Percentiles rank a stretch among this genome's conserved stretches.
Evolutionary conservation across 2,329 filamentous ascomycete genomes (phyloP).

Genomic region (Curvularia eragrostidis): DNA sequence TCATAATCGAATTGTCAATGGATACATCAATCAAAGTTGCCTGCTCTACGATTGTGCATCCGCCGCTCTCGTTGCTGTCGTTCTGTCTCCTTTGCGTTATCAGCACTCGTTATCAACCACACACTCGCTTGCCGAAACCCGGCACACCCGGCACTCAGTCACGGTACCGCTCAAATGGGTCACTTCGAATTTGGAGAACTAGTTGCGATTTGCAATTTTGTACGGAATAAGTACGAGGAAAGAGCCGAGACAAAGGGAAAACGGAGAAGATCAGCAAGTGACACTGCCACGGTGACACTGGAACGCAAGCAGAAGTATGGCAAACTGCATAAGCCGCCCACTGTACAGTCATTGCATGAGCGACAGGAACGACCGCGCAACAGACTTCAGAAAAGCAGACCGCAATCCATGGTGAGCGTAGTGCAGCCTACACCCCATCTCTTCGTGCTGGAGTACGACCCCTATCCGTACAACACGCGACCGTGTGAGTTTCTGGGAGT

Average conservation of each 20-base stretch:
- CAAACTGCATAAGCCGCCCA: slow-evolving; percentile 29
- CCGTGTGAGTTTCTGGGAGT: slow-evolving; percentile 32
- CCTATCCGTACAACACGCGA: slow-evolving; percentile 28
- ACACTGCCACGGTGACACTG: slow-evolving; percentile 6
- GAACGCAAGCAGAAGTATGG: slow-evolving; percentile 12
- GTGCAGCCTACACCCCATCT: not conserved
- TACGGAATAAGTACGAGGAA: slow-evolving; percentile 22
- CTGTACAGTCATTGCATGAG: slow-evolving; percentile 15
- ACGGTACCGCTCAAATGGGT: slow-evolving; percentile 13
- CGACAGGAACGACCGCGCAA: slow-evolving; percentile 21
- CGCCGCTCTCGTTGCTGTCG: slow-evolving; percentile 4
- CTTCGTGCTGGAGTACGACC: slow-evolving; percentile 31
- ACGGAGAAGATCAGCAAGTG: slow-evolving; percentile 16
- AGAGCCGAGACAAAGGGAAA: slow-evolving; percentile 15
- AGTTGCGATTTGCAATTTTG: slow-evolving; percentile 20
- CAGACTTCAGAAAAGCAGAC: slow-evolving; percentile 19
- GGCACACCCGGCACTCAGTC: slow-evolving; percentile 6
- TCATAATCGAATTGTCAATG: slow-evolving; percentile 5
- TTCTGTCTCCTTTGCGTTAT: slow-evolving; percentile 2
- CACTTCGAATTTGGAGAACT: slow-evolving; percentile 15
- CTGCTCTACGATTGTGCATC: not conserved
- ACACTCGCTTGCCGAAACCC: slow-evolving; percentile 9
- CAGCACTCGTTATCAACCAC: slow-evolving; percentile 1
- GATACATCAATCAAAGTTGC: not conserved
- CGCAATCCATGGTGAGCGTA: not conserved